phyloP scores from a whole-genome alignment of 176 grass and related monocot genomes.

The Phragmites australis region DNA sequence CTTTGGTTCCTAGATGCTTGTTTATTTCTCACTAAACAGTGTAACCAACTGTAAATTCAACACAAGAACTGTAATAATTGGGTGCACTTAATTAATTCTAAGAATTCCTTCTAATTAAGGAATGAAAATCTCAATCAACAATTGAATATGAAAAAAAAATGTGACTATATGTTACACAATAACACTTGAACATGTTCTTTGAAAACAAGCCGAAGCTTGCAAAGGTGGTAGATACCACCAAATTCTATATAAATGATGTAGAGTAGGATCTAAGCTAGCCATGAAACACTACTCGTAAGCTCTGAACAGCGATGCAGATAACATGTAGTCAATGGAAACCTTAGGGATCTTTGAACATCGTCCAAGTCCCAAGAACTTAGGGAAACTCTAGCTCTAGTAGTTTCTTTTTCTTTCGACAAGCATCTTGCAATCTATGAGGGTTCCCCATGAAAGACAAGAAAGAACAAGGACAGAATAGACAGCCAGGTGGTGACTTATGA shows the following conservation, averaged over 20 bases:
- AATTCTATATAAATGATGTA: neutral
- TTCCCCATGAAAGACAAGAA: constrained; percentile 46
- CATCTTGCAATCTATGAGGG: constrained; percentile 34
- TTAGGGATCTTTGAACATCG: constrained; percentile 62
- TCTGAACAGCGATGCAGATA: constrained; percentile 24
- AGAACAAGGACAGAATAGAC: constrained; percentile 34
- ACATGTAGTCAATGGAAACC: constrained; percentile 45
- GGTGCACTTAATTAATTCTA: neutral
- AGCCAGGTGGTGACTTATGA: constrained; percentile 37
- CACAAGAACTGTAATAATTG: neutral
- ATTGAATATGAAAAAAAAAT: neutral
- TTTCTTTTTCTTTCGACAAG: constrained; percentile 50
- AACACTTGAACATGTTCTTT: neutral
- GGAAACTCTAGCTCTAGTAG: constrained; percentile 35
- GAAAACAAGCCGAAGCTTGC: neutral
- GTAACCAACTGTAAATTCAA: neutral
- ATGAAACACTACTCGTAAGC: neutral
- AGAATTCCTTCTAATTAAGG: neutral
- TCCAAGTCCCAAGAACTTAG: constrained; percentile 58
- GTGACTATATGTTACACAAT: neutral
- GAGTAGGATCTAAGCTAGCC: neutral
- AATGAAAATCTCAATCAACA: neutral
- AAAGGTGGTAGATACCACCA: neutral
- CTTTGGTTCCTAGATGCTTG: neutral
- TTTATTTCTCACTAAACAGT: neutral